Base-by-base conservation (phyloP, 2,329 filamentous ascomycete species). In the Aspergillus clavatus region DNA sequence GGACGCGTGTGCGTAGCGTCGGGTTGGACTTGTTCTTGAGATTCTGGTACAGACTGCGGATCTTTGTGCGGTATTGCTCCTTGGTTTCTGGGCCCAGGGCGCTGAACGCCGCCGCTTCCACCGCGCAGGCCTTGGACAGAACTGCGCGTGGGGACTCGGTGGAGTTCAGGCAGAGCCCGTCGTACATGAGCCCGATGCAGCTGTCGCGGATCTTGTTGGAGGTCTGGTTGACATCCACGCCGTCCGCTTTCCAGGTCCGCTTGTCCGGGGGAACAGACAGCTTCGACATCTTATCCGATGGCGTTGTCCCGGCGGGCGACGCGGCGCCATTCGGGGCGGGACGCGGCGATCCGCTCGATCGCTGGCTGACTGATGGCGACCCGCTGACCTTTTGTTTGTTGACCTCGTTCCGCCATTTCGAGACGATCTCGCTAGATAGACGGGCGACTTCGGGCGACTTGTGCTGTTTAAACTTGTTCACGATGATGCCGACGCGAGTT, bases 11-110 rank as follows among this genome's bases (percentile, higher is more conserved):
- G 42, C 89, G 84, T 35, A 98, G 80, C 50, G 82, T 79, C 28
- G 80, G 77, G 71, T 97, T 97, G 52, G 83, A 85, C 71, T 87
- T 90, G 74, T 88, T 89, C 76, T 96, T 97, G 57, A 98, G 81
- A 64, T 97, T 97, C 66, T 90, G 83, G 72, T 89, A 97, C 18
- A 98, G 81, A 16, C 89, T 94, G 55, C 91, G 86, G 59, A 97
- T 85, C 76, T 96, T 96, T 55, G 77, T 78, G 63, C 86, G 85
- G 77, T 98, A 98, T 40, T 84, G 80, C 38, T 81, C 71, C 38
- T 77, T 79, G 12, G 77, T 84, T 59, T 89, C 84, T 43, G 84
- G 82, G 45, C 84, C 83, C 66, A 83, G 85, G 23, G 78, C 72
- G 45, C 76, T 77, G 70, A 78, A 90, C 5, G 87, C 87, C 6